Base-by-base conservation (phyloP, 2,329 filamentous ascomycete species). In the Sporothrix curviconia region DNA sequence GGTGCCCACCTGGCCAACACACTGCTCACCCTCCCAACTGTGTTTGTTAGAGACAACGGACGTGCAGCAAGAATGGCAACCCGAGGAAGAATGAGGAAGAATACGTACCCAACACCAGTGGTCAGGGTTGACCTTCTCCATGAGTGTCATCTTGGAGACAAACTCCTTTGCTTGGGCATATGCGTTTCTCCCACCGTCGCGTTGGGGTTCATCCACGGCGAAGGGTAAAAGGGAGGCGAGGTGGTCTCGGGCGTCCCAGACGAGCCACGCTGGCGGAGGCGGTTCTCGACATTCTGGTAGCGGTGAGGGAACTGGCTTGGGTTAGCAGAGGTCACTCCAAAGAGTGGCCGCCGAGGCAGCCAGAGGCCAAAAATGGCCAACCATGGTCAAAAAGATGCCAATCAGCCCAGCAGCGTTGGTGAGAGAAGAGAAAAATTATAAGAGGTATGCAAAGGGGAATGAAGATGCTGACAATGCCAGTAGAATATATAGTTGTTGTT, bases 51-150 rank as follows among this genome's bases (percentile, higher is more conserved):
- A 40, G 8, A 34, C 22, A 40, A 4, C 12, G 9, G 14, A 7
- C 1, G 22, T n/a, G 12, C 6, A 44, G 40, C 8, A 9, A 6
- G 19, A 11, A 8, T n/a, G n/a, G n/a, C n/a, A n/a, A n/a, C n/a
- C n/a, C n/a, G n/a, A n/a, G 7, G 30, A 30, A 37, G 12, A 2
- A 42, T 15, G 4, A 30, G 44, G 22, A 14, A 4, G 7, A 4
- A 2, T 19, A 74, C 84, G 70, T 74, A 92, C 82, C 91, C 91
- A 62, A 87, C 82, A 70, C 92, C 92, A 0, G 92, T 96, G 3
- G 92, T 97, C 62, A 99, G 71, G n/a, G 71, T 97, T 97, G 71
- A 97, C 90, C 75, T 96, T 96, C 71, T 96, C 92, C 11, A 84
- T 68, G 36, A 96, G 78, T 0, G 90, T 95, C 72, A 96, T 74